Conservation (phyloP, 805 yeast genomes). For the Limtongia smithiae region DNA sequence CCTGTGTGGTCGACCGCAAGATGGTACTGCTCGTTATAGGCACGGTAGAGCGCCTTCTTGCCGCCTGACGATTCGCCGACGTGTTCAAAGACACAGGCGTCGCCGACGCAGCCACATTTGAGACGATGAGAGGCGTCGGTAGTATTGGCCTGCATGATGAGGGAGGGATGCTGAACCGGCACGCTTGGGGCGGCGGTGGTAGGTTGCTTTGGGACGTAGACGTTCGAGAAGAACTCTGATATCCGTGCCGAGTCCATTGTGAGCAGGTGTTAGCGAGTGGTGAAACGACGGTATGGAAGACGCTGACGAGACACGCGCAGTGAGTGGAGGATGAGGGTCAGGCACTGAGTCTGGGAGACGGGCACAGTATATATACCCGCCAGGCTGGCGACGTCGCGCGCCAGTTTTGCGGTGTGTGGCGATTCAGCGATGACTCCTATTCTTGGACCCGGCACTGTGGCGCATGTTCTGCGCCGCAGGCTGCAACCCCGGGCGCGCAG, state of each 20-base stretch:
- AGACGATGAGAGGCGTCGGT: conserved; percentile 49
- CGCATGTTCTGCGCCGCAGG: too few relatives aligned
- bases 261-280: not conserved
- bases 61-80: conserved; percentile 29
- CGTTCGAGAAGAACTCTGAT: conserved; percentile 41
- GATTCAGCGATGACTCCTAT: too few relatives aligned
- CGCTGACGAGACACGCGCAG: too few relatives aligned
- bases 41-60: conserved; percentile 16
- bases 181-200: conserved; percentile 32
- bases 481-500: too few relatives aligned
- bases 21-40: conserved; percentile 26
- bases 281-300: too few relatives aligned
- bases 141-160: conserved; percentile 54
- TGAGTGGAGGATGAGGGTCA: too few relatives aligned
- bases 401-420: too few relatives aligned
- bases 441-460: too few relatives aligned
- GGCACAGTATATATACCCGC: too few relatives aligned
- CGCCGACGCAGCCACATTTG: conserved; percentile 44
- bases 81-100: conserved; percentile 40
- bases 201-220: conserved; percentile 47
- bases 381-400: too few relatives aligned
- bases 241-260: conserved; percentile 47
- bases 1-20: conserved; percentile 16
- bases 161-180: conserved; percentile 55
- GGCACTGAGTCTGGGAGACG: too few relatives aligned